Evolutionary conservation across 2,329 filamentous ascomycete genomes (phyloP).

Genomic region (Botrytis deweyae): DNA sequence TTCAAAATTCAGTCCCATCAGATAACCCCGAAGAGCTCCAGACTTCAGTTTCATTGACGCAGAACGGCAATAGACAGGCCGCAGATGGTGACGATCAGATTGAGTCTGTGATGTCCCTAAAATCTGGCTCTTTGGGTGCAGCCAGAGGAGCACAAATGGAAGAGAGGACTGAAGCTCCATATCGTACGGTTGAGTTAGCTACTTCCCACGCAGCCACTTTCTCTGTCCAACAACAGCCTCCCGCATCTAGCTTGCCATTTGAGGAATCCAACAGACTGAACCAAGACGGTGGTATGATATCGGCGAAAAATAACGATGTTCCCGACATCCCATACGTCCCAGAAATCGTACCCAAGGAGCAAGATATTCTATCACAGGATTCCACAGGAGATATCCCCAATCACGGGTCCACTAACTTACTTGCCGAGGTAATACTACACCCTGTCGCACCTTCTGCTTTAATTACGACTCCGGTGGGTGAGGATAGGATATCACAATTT

Average conservation of each 20-base stretch:
- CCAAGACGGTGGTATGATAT: no score
- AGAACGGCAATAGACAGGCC: neutral
- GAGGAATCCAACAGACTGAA: neutral
- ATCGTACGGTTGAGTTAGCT: neutral
- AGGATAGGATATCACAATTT: neutral
- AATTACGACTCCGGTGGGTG: neutral
- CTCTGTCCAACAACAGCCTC: neutral
- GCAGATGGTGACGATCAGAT: neutral
- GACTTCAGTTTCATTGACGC: neutral
- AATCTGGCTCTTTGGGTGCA: neutral
- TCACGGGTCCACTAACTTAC: neutral
- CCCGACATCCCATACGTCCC: neutral
- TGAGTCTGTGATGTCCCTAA: neutral
- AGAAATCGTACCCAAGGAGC: neutral
- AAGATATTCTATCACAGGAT: neutral
- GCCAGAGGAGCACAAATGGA: neutral
- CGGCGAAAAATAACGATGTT: neutral
- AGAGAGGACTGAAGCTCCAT: neutral
- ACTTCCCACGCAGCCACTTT: neutral
- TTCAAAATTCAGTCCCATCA: neutral
- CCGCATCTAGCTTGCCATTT: neutral
- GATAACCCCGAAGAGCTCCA: neutral
- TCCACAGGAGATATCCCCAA: slow-evolving; percentile 1
- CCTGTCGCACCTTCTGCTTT: neutral
- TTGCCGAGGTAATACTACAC: slow-evolving; percentile 9